These are phyloP conservation scores for Fusarium circinatum DNA, from an alignment of 2,329 filamentous ascomycete genomes.

Conservation along the genomic window DNA sequence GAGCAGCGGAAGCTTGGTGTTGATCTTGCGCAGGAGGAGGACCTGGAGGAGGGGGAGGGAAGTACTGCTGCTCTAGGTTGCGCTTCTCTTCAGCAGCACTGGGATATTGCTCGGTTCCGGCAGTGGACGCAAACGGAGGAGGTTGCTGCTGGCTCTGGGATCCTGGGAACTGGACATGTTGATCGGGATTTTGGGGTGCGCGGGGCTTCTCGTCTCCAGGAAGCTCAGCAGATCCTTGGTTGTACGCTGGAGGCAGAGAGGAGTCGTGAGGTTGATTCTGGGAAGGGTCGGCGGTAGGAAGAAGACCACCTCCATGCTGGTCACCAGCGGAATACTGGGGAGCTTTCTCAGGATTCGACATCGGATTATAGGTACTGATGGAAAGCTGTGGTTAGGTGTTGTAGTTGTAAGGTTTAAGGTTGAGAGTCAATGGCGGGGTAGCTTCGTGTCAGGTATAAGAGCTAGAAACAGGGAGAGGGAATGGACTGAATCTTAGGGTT, in stretches of 20 bases:
- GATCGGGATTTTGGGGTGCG: neutral
- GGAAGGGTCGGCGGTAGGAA: slow-evolving; percentile 19
- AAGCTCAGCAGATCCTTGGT: slow-evolving; percentile 28
- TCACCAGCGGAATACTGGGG: slow-evolving; percentile 28
- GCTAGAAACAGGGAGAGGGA: neutral
- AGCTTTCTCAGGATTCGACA: slow-evolving; percentile 38
- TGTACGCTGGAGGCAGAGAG: slow-evolving; percentile 24
- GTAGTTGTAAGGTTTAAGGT: slow-evolving; percentile 20
- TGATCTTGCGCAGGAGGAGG: slow-evolving; percentile 38
- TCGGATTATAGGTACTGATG: neutral
- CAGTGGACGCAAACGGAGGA: slow-evolving; percentile 13
- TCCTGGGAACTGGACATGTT: neutral
- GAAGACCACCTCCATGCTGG: slow-evolving; percentile 27
- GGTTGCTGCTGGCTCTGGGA: slow-evolving; percentile 3
- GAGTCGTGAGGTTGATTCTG: slow-evolving; percentile 32
- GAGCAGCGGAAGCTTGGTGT: slow-evolving; percentile 20
- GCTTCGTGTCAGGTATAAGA: slow-evolving; percentile 16
- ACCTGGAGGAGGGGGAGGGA: slow-evolving; percentile 43
- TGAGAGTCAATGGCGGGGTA: slow-evolving; percentile 33
- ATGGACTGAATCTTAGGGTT: neutral
- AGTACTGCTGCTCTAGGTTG: slow-evolving; percentile 33
- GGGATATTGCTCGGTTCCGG: slow-evolving; percentile 9
- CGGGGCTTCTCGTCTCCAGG: slow-evolving; percentile 28
- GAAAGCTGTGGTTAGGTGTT: neutral
- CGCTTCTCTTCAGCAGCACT: slow-evolving; percentile 23